Evolutionary conservation across 1,284 basidiomycete genomes (phyloP), one percentile per base, ranked within the genome.

Genomic region (Boletus albobrunnescens): DNA sequence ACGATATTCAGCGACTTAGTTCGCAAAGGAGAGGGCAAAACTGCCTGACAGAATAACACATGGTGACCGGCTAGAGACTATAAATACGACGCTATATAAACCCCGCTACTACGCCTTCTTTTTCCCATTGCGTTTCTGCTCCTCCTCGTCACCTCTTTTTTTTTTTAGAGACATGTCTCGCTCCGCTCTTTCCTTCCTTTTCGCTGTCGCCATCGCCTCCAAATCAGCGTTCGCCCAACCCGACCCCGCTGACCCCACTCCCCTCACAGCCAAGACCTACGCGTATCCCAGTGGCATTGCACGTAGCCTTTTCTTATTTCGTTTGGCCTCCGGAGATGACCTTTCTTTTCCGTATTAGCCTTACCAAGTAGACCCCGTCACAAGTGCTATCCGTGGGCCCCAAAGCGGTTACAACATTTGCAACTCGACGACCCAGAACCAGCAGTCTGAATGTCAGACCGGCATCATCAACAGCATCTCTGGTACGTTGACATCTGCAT

Each of bases 231-330:
- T 64, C 16, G 72, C 68, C 23, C 73, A 75, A 54, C 45, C 56
- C 11, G 59, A 67, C 45, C 63, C 67, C 6, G 61, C 63, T 24
- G 54, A 63, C 55, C 65, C 73, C 9, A 72, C 68, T 2, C 79
- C 82, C 6, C 72, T 85, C 13, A 74, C 72, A 1, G 61, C 59
- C 41, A 78, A 82, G 58, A 66, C 62, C 19, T 83, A 75, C 51
- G 39, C 72, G 0, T 81, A 78, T 52, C 75, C 77, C 1, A 56
- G 55, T 26, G 68, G 68, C 19, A 68, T 82, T 23, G 81, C 75
- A 49, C 54, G 75, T 68, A 3, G n/a, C 8, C 2, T 1, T 28
- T 13, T 0, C 16, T 27, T 23, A 4, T 41, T 6, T 51, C 33
- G 10, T 12, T 17, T 17, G 5, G 2, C n/a, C 8, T 44, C 12